Evolutionary conservation across 306 rosid genomes (phyloP).

Genomic region (Lotus japonicus): DNA sequence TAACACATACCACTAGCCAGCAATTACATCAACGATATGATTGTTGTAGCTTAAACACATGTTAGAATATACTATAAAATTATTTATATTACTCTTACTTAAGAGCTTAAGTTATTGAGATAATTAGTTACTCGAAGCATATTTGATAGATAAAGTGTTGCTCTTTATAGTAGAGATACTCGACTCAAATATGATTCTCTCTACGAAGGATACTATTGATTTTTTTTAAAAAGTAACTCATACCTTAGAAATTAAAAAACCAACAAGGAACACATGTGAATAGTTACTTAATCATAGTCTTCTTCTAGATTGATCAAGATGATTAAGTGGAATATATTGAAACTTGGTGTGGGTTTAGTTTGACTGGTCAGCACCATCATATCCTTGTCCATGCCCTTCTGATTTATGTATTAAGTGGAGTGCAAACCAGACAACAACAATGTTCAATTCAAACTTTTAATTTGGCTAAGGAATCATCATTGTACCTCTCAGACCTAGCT

Average conservation of each 20-base stretch:
- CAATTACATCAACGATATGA: too few species aligned
- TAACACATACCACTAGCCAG: not conserved
- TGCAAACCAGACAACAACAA: not conserved
- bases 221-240: too few species aligned
- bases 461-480: not conserved
- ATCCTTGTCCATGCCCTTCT: constrained; percentile 14
- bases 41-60: too few species aligned
- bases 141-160: too few species aligned
- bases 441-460: not conserved
- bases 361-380: constrained; percentile 53
- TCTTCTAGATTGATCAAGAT: constrained; percentile 28
- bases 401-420: not conserved
- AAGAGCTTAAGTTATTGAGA: too few species aligned
- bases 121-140: too few species aligned
- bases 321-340: constrained; percentile 11
- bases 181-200: too few species aligned
- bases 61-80: too few species aligned
- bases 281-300: not conserved
- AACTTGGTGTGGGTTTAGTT: constrained; percentile 44
- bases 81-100: too few species aligned
- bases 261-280: constrained; percentile 8
- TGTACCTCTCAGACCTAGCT: too few species aligned
- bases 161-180: too few species aligned
- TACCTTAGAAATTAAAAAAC: not conserved
- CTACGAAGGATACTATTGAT: too few species aligned